A percentile compares a stretch with the other conserved stretches of the same genome.
These are phyloP conservation scores for Hondaea fermentalgiana DNA, from an alignment of 108 stramenopile species.

Conservation along the genomic window DNA sequence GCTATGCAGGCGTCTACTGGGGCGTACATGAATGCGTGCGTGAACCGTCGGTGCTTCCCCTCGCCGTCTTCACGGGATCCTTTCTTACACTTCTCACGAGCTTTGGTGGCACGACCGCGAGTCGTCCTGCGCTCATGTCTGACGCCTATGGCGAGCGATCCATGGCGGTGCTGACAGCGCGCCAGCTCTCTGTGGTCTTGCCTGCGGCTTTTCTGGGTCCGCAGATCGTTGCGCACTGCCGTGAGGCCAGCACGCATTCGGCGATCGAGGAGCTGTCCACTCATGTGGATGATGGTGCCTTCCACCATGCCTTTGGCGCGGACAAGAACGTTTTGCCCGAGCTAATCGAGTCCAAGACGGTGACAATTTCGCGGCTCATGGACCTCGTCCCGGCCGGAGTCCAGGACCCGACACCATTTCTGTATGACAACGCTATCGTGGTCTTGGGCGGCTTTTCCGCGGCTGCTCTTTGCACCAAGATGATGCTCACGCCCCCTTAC, in stretches of 20 bases:
- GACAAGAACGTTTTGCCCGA: slow-evolving; percentile 45
- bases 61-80: slow-evolving; percentile 55
- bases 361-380: slow-evolving; percentile 65
- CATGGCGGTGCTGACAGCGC: slow-evolving; percentile 61
- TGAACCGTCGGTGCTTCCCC: slow-evolving; percentile 28
- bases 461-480: slow-evolving; percentile 41
- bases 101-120: slow-evolving; percentile 63
- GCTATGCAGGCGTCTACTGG: not conserved
- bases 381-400: slow-evolving; percentile 55
- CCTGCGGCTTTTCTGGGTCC: not conserved
- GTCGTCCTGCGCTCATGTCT: slow-evolving; percentile 71
- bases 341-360: slow-evolving; percentile 60
- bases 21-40: slow-evolving; percentile 37
- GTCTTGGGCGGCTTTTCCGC: slow-evolving; percentile 61
- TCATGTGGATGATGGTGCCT: slow-evolving; percentile 43
- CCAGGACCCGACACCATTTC: slow-evolving; percentile 65
- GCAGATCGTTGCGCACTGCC: not conserved
- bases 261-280: slow-evolving; percentile 59
- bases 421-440: slow-evolving; percentile 69
- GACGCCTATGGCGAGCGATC: slow-evolving; percentile 70
- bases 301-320: slow-evolving; percentile 56
- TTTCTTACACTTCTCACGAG: slow-evolving; percentile 59
- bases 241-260: not conserved
- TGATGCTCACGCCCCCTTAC: slow-evolving; percentile 44
- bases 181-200: slow-evolving; percentile 34